Percentiles rank a stretch among this genome's conserved stretches.
Evolutionary conservation across 2,329 filamentous ascomycete species (phyloP).

Genomic region (Diaporthe velutina): DNA sequence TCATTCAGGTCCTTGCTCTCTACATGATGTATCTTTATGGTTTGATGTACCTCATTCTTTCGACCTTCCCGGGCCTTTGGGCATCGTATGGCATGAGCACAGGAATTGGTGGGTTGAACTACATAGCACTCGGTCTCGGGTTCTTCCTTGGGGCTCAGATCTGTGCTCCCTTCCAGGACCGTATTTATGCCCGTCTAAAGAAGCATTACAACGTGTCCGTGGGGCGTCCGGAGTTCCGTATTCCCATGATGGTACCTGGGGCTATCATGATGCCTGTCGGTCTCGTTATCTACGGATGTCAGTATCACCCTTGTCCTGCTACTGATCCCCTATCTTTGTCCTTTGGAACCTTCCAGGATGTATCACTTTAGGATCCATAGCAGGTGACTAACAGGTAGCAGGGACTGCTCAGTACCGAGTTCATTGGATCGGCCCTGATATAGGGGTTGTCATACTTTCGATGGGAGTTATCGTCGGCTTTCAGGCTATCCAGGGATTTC

Average conservation of each 20-base stretch:
- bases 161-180: constrained; percentile 60
- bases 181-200: constrained; percentile 58
- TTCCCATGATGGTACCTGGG: constrained; percentile 68
- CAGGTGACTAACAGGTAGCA: too few relatives aligned
- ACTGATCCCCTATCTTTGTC: too few relatives aligned
- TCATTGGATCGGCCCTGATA: constrained; percentile 61
- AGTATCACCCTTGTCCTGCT: too few relatives aligned
- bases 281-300: constrained; percentile 61
- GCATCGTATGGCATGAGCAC: constrained; percentile 50
- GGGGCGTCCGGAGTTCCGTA: constrained; percentile 57
- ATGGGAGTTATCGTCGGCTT: constrained; percentile 56
- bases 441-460: constrained; percentile 56
- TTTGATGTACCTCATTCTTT: constrained; percentile 63
- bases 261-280: constrained; percentile 59
- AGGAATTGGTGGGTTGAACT: constrained; percentile 53
- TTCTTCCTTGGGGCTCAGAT: constrained; percentile 54
- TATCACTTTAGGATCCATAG: too few relatives aligned
- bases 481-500: constrained; percentile 60
- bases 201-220: constrained; percentile 49
- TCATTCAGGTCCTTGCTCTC: constrained; percentile 63
- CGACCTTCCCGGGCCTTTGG: constrained; percentile 63
- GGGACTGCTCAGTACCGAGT: constrained; percentile 56
- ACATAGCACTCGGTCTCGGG: constrained; percentile 52
- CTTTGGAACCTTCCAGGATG: too few relatives aligned
- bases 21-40: constrained; percentile 68